Percentiles rank a stretch among this genome's conserved stretches.
phyloP scores from a whole-genome alignment of 129 eudicot species.

The Centrapalus pauciflorus region DNA sequence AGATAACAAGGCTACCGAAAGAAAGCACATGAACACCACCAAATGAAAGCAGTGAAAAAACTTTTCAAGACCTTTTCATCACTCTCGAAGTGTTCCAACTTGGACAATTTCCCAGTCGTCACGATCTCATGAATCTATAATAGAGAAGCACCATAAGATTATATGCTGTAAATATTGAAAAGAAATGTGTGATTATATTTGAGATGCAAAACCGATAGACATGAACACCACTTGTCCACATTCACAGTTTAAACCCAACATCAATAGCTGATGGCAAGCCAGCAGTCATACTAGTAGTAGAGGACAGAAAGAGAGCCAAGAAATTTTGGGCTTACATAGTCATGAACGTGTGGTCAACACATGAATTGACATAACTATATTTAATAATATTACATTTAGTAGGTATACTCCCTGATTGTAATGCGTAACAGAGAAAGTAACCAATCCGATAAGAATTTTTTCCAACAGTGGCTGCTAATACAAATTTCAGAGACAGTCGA shows the following conservation, averaged over 20 bases:
- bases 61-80: conserved; percentile 74
- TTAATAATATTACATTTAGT: too few species aligned
- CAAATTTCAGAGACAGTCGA: too few species aligned
- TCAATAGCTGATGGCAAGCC: neutral
- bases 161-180: neutral
- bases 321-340: neutral
- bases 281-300: neutral
- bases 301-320: neutral
- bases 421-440: too few species aligned
- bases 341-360: too few species aligned
- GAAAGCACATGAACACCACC: neutral
- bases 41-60: neutral
- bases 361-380: too few species aligned
- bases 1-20: too few species aligned
- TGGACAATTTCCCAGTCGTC: conserved; percentile 83
- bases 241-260: neutral
- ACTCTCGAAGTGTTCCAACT: conserved; percentile 90
- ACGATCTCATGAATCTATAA: conserved; percentile 91
- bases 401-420: too few species aligned
- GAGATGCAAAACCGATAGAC: too few species aligned
- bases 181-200: neutral
- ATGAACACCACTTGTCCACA: neutral
- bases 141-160: conserved; percentile 10
- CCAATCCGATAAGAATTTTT: too few species aligned
- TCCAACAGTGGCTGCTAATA: too few species aligned